Percentiles rank a stretch among this genome's conserved stretches.
Evolutionary conservation across 176 grass and related monocot species (phyloP).

Genomic region (Dendrocalamus sinicus): DNA sequence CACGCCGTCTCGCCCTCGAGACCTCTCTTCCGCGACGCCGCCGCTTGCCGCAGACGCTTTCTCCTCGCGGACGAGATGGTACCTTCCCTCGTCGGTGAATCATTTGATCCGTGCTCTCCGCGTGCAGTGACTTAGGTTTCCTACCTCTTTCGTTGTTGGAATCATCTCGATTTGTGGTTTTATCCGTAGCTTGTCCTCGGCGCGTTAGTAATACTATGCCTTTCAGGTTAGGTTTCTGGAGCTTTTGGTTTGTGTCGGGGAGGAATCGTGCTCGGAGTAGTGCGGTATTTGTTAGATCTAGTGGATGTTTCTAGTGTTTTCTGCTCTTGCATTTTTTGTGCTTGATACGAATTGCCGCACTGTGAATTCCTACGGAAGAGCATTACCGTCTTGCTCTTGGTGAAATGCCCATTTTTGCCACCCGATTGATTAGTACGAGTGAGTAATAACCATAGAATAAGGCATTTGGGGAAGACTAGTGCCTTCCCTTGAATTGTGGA

Average conservation of each 20-base stretch:
- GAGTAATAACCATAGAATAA: not conserved
- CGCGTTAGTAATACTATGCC: not conserved
- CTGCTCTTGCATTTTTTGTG: not conserved
- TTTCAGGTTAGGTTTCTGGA: not conserved
- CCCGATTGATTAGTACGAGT: not conserved
- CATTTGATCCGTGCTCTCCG: not conserved
- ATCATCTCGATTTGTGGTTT: not conserved
- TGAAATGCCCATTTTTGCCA: not conserved
- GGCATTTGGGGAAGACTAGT: not conserved
- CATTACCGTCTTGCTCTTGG: not conserved
- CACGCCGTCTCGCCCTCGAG: not conserved
- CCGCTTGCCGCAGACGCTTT: not conserved
- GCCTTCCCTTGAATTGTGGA: not conserved
- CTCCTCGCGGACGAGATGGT: slow-evolving; percentile 37
- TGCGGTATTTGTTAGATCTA: not conserved
- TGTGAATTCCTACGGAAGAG: not conserved
- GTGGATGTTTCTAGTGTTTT: not conserved
- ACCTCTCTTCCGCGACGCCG: not conserved
- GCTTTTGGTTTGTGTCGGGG: not conserved
- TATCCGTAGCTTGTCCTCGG: not conserved
- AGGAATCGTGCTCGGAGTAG: not conserved
- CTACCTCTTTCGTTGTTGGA: not conserved
- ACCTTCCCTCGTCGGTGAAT: not conserved
- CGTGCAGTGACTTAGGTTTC: not conserved
- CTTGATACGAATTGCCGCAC: not conserved